Conservation (phyloP, 352 stramenopile species). For the Globisporangium parvum region DNA sequence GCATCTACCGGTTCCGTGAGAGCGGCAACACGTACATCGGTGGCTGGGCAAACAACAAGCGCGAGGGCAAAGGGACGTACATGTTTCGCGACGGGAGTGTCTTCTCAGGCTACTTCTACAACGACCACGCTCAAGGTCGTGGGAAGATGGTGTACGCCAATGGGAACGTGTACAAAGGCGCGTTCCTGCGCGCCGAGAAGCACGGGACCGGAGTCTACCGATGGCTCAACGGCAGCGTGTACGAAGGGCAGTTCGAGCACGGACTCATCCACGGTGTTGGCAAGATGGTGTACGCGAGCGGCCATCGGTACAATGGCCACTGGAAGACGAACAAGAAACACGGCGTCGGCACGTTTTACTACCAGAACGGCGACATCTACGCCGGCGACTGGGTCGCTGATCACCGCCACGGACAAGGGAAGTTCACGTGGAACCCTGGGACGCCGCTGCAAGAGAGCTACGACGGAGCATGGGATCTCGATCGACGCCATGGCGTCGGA, state of each 20-base stretch:
- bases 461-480: slow-evolving; percentile 60
- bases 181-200: slow-evolving; percentile 61
- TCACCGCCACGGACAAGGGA: slow-evolving; percentile 43
- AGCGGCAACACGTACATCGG: slow-evolving; percentile 69
- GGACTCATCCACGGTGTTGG: slow-evolving; percentile 62
- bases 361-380: slow-evolving; percentile 82
- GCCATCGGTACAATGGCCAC: slow-evolving; percentile 54
- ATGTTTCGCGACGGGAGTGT: slow-evolving; percentile 48
- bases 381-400: slow-evolving; percentile 63
- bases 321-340: slow-evolving; percentile 72
- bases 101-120: slow-evolving; percentile 50
- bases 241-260: slow-evolving; percentile 62
- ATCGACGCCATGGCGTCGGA: slow-evolving; percentile 55
- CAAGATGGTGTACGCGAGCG: slow-evolving; percentile 51
- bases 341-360: slow-evolving; percentile 72
- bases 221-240: slow-evolving; percentile 80
- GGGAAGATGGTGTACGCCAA: slow-evolving; percentile 83
- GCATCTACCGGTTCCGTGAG: slow-evolving; percentile 55
- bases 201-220: slow-evolving; percentile 48
- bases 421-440: slow-evolving; percentile 54
- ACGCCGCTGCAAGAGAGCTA: slow-evolving; percentile 67
- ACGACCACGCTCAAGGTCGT: slow-evolving; percentile 65
- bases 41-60: slow-evolving; percentile 54
- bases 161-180: slow-evolving; percentile 73
- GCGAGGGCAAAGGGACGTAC: slow-evolving; percentile 69